Conservation (phyloP, 257 asterid genomes). For the Nicotiana otophora region DNA sequence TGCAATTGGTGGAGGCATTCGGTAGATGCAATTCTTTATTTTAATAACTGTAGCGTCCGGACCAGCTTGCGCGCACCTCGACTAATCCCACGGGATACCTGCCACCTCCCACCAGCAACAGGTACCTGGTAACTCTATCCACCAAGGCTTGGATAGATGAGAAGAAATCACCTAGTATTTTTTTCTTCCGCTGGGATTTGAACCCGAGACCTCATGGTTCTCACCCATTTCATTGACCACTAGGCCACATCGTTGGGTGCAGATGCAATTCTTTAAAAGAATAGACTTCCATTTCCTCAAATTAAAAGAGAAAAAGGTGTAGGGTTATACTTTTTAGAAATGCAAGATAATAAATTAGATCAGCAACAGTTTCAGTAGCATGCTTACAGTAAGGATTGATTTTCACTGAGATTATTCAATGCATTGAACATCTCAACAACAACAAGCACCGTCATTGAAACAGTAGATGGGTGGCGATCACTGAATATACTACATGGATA, state of each 20-base stretch:
- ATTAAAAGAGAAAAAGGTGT: neutral
- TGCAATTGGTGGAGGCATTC: neutral
- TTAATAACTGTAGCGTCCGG: no score
- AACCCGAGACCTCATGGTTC: no score
- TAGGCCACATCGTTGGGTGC: no score
- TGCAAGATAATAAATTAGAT: neutral
- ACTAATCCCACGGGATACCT: no score
- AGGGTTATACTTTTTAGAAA: neutral
- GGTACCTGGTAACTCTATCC: no score
- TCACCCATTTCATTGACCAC: no score
- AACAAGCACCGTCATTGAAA: constrained; percentile 95
- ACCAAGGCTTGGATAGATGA: no score
- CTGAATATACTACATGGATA: constrained; percentile 74
- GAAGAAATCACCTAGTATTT: no score
- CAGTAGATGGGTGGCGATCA: constrained; percentile 93
- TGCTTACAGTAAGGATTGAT: constrained; percentile 92
- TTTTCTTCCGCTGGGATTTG: no score
- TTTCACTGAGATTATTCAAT: constrained; percentile 95
- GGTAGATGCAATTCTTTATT: neutral
- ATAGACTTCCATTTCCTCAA: neutral
- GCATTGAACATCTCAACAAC: constrained; percentile 99
- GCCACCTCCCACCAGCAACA: no score
- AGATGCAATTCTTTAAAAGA: neutral
- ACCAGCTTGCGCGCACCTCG: no score
- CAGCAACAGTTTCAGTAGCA: constrained; percentile 4